These are phyloP conservation scores for Wickerhamiella hasegawae DNA, from an alignment of 805 yeast species.

Conservation along the genomic window DNA sequence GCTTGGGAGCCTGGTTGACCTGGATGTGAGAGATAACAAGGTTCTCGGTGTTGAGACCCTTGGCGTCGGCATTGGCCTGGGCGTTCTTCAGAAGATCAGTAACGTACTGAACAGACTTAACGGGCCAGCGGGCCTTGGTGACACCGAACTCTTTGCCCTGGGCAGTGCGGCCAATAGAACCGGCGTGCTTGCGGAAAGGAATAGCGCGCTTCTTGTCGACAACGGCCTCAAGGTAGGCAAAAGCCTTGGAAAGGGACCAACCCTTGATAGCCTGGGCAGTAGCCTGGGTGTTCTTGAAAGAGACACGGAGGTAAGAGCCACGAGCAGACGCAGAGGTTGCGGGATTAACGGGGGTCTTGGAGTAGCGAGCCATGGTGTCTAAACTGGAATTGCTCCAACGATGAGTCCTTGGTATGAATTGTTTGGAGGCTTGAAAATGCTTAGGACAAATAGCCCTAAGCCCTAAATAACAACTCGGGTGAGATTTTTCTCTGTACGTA, in stretches of 20 bases:
- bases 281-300: slow-evolving; percentile 99
- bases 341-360: slow-evolving; percentile 98
- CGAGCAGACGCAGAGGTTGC: slow-evolving; percentile 98
- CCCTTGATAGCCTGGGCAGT: slow-evolving; percentile 97
- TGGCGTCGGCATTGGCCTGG: slow-evolving; percentile 96
- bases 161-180: slow-evolving; percentile 96
- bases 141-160: slow-evolving; percentile 99
- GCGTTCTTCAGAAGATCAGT: slow-evolving; percentile 94
- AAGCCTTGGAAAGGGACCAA: slow-evolving; percentile 94
- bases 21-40: slow-evolving; percentile 95
- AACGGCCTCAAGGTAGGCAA: slow-evolving; percentile 88
- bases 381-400: background rate
- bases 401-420: no score
- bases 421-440: no score
- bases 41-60: slow-evolving; percentile 90
- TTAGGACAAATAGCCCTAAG: background rate
- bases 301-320: slow-evolving; percentile 97
- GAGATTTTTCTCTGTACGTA: no score
- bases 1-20: slow-evolving; percentile 99
- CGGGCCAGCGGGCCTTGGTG: slow-evolving; percentile 99
- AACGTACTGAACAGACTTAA: slow-evolving; percentile 89
- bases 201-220: slow-evolving; percentile 97
- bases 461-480: no score
- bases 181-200: slow-evolving; percentile 97
- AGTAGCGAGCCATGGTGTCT: slow-evolving; percentile 89